Conservation (phyloP, 768 basidiomycete species). For the Pleurotus sapidus region DNA sequence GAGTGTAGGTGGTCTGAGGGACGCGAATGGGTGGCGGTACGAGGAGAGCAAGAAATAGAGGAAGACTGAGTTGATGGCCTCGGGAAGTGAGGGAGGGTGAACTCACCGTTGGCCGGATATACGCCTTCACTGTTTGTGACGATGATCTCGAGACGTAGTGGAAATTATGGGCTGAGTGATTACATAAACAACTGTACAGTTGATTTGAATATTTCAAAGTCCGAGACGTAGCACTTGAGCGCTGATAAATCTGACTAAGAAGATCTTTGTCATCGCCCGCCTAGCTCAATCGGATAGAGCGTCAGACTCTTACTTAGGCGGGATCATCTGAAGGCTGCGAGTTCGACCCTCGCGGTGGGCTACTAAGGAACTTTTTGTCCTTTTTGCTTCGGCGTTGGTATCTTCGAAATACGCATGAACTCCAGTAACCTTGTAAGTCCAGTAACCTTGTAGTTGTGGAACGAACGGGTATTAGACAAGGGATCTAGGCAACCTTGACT, state of each 20-base stretch:
- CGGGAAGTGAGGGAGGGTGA: no score
- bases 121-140: slow-evolving; percentile 8
- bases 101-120: background rate
- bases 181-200: slow-evolving; percentile 10
- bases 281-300: slow-evolving; percentile 69
- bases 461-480: background rate
- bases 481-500: slow-evolving; percentile 1
- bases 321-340: slow-evolving; percentile 75
- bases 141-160: background rate
- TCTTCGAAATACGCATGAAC: background rate
- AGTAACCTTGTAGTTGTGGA: no score
- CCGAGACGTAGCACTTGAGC: no score
- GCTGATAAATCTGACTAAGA: background rate
- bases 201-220: background rate
- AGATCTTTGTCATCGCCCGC: slow-evolving; percentile 29
- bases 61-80: background rate
- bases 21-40: background rate
- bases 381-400: background rate
- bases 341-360: slow-evolving; percentile 84
- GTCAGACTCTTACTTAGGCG: slow-evolving; percentile 52
- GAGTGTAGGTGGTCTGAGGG: slow-evolving; percentile 14
- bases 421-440: background rate
- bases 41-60: background rate
- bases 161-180: background rate
- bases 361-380: slow-evolving; percentile 22